These are phyloP conservation scores for Globisporangium sylvaticum DNA, from an alignment of 352 stramenopile genomes.

Conservation along the genomic window DNA sequence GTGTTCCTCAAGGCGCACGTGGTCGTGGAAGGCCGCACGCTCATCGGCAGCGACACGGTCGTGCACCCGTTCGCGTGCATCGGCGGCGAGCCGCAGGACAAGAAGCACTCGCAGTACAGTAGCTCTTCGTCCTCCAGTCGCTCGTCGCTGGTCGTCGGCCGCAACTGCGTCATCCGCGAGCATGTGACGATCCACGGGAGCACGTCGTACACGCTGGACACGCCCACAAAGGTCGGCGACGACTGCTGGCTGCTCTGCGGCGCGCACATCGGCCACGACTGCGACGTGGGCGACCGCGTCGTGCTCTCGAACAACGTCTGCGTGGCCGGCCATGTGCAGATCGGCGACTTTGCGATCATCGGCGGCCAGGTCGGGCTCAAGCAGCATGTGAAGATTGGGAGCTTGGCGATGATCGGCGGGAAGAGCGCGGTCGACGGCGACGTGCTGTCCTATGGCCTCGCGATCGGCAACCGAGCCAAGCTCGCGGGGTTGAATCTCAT, in stretches of 20 bases:
- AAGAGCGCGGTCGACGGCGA: slow-evolving; percentile 81
- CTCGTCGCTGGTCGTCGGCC: slow-evolving; percentile 45
- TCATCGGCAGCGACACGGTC: slow-evolving; percentile 45
- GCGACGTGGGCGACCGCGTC: slow-evolving; percentile 52
- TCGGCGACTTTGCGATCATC: slow-evolving; percentile 72
- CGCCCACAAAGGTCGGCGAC: slow-evolving; percentile 60
- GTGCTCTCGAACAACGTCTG: slow-evolving; percentile 84
- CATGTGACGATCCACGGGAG: slow-evolving; percentile 81
- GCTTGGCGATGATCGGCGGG: slow-evolving; percentile 72
- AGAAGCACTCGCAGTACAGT: slow-evolving; percentile 47
- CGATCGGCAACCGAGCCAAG: slow-evolving; percentile 74
- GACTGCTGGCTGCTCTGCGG: slow-evolving; percentile 79
- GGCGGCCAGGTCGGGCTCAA: slow-evolving; percentile 77
- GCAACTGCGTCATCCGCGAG: slow-evolving; percentile 76
- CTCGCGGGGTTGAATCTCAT: slow-evolving; percentile 74
- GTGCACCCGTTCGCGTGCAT: slow-evolving; percentile 75
- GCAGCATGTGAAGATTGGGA: slow-evolving; percentile 68
- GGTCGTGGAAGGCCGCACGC: slow-evolving; percentile 65
- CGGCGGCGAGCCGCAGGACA: slow-evolving; percentile 75
- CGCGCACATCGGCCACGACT: slow-evolving; percentile 73
- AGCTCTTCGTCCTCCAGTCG: neutral
- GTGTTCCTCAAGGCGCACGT: slow-evolving; percentile 72
- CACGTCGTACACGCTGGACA: slow-evolving; percentile 53
- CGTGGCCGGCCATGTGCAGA: slow-evolving; percentile 73
- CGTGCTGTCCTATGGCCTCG: slow-evolving; percentile 73